Evolutionary conservation across 805 yeast genomes (phyloP).

Genomic region (Hyphopichia homilentoma): DNA sequence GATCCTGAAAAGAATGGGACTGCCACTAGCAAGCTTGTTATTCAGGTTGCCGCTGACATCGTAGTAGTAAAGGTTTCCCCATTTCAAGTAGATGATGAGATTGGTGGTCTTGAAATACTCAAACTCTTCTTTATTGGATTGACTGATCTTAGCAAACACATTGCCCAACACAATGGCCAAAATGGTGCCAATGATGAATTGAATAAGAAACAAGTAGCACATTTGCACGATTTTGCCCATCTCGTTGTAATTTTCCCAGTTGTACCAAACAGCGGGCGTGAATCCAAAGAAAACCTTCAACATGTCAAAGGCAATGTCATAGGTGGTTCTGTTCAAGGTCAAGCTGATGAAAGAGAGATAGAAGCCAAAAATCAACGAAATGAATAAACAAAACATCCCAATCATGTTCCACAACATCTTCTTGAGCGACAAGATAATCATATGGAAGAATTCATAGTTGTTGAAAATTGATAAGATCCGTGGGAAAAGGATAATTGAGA

Average conservation of each 20-base stretch:
- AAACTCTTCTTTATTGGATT: slow-evolving; percentile 35
- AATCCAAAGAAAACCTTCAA: slow-evolving; percentile 53
- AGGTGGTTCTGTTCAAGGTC: slow-evolving; percentile 38
- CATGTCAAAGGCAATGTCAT: slow-evolving; percentile 48
- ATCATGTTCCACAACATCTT: slow-evolving; percentile 49
- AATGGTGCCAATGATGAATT: slow-evolving; percentile 52
- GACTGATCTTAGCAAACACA: slow-evolving; percentile 32
- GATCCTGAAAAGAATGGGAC: neutral
- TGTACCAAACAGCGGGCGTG: slow-evolving; percentile 59
- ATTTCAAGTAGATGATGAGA: slow-evolving; percentile 31
- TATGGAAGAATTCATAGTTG: slow-evolving; percentile 48
- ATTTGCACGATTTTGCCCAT: slow-evolving; percentile 47
- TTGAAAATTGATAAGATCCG: slow-evolving; percentile 48
- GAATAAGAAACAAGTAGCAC: slow-evolving; percentile 50
- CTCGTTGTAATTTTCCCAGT: slow-evolving; percentile 46
- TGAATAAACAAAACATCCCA: slow-evolving; percentile 45
- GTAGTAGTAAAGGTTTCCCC: slow-evolving; percentile 3
- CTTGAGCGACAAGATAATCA: slow-evolving; percentile 48
- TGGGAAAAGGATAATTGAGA: slow-evolving; percentile 49
- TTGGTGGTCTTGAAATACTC: slow-evolving; percentile 39
- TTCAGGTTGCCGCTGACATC: slow-evolving; percentile 3
- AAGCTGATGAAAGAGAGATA: slow-evolving; percentile 51
- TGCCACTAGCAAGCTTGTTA: neutral
- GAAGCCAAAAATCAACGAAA: slow-evolving; percentile 51
- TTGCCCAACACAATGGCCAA: slow-evolving; percentile 51